phyloP scores from a whole-genome alignment of 345 rosid genomes.

The Arabidopsis arenosa region DNA sequence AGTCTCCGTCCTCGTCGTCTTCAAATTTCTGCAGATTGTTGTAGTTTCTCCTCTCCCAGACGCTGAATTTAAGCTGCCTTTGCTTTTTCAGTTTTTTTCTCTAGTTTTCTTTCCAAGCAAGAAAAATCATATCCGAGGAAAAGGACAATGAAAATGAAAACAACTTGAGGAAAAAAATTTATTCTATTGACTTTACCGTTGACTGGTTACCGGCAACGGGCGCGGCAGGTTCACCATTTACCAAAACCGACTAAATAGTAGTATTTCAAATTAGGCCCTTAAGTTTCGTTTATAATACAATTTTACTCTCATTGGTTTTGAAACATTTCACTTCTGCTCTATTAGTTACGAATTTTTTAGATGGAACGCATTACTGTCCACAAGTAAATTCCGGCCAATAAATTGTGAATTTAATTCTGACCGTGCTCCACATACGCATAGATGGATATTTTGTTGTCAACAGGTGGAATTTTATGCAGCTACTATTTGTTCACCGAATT shows the following conservation, averaged over 20 bases:
- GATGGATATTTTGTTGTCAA: background rate
- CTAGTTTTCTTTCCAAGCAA: conserved; percentile 56
- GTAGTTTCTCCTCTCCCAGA: background rate
- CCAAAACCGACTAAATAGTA: conserved; percentile 32
- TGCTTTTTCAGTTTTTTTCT: conserved; percentile 21
- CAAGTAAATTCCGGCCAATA: background rate
- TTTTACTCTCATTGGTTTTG: background rate
- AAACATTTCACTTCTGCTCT: background rate
- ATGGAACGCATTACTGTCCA: conserved; percentile 8
- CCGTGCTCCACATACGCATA: background rate
- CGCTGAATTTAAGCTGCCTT: conserved; percentile 38
- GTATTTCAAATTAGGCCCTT: background rate
- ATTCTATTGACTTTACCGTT: conserved; percentile 42
- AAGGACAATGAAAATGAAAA: conserved; percentile 32
- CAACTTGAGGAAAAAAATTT: conserved; percentile 19
- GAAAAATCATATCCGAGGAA: conserved; percentile 44
- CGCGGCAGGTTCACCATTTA: conserved; percentile 25
- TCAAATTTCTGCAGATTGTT: conserved; percentile 27
- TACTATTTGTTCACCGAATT: conserved; percentile 6
- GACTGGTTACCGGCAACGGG: conserved; percentile 46
- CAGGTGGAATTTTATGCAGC: background rate
- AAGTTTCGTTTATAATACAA: background rate
- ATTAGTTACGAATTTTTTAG: background rate
- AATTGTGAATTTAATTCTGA: conserved; percentile 1
- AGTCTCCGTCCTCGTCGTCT: conserved; percentile 28